A percentile compares a stretch with the other conserved stretches of the same genome.
Evolutionary conservation across 1,284 basidiomycete genomes (phyloP).

Genomic region (Sanguinoderma infundibulare): DNA sequence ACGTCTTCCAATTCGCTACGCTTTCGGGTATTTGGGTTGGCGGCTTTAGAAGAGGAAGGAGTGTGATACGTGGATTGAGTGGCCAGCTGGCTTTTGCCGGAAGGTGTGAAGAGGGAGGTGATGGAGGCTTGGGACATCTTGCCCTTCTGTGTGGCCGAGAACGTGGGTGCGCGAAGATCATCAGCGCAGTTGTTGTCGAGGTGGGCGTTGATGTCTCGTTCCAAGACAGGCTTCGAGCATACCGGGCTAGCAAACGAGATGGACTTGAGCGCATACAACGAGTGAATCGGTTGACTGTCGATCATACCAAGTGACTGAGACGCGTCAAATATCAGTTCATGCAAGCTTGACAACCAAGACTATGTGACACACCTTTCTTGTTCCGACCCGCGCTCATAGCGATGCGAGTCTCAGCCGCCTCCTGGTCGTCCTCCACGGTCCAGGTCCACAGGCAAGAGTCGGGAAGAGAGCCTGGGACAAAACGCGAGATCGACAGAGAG

Average conservation of each 20-base stretch:
- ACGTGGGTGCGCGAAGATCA: constrained; percentile 15
- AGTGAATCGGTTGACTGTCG: not conserved
- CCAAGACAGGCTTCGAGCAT: constrained; percentile 46
- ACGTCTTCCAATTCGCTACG: constrained; percentile 30
- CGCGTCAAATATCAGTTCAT: not conserved
- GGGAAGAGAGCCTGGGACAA: not conserved
- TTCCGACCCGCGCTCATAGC: not conserved
- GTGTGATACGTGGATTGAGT: constrained; percentile 8
- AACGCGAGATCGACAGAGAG: not conserved
- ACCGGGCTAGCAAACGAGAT: constrained; percentile 42
- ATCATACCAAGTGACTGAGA: constrained; percentile 17
- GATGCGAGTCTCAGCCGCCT: not conserved
- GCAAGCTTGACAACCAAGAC: not conserved
- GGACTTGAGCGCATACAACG: not conserved
- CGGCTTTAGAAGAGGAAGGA: constrained; percentile 19
- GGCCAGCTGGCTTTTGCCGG: constrained; percentile 11
- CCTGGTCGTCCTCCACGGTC: too few relatives aligned
- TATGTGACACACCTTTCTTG: not conserved
- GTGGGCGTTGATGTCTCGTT: constrained; percentile 50
- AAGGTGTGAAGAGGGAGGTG: constrained; percentile 37
- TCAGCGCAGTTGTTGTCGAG: constrained; percentile 50
- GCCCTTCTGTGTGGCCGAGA: constrained; percentile 16
- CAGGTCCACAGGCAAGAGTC: too few relatives aligned
- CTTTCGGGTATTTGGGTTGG: constrained; percentile 34
- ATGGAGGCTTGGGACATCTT: constrained; percentile 29